Percentiles rank a stretch among this genome's conserved stretches.
Evolutionary conservation across 257 asterid genomes (phyloP).

Genomic region (Gynochthodes officinalis): DNA sequence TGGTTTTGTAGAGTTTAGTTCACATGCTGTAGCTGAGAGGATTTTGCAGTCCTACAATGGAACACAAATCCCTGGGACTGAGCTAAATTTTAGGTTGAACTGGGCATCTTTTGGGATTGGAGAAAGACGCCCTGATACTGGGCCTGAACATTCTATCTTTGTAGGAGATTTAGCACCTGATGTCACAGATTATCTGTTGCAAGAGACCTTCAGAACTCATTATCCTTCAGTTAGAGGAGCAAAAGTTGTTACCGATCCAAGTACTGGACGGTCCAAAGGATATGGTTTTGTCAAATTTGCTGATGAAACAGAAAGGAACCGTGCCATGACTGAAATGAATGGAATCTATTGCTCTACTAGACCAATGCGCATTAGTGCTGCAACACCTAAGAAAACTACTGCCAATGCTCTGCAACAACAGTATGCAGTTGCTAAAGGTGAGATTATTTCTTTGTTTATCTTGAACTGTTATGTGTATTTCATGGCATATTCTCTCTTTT

Average conservation of each 20-base stretch:
- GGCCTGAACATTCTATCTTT: conserved; percentile 94
- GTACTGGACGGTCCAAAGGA: conserved; percentile 95
- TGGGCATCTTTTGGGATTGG: conserved; percentile 99
- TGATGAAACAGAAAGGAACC: conserved; percentile 84
- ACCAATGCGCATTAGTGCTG: conserved; percentile 99
- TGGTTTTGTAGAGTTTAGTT: conserved; percentile 83
- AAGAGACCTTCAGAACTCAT: conserved; percentile 85
- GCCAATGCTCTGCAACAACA: conserved; percentile 57
- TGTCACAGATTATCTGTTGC: conserved; percentile 88
- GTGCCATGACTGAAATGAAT: conserved; percentile 97
- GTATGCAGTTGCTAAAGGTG: conserved; percentile 79
- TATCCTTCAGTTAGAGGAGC: conserved; percentile 97
- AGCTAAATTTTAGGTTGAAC: conserved; percentile 87
- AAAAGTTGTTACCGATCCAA: conserved; percentile 97
- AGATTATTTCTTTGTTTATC: background rate
- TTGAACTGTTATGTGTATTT: background rate
- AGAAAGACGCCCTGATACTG: conserved; percentile 73
- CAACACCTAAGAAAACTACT: conserved; percentile 86
- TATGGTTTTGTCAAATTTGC: conserved; percentile 98
- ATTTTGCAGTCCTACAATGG: conserved; percentile 82
- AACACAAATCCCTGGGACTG: conserved; percentile 93
- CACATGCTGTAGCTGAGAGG: conserved; percentile 84
- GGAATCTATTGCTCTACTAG: conserved; percentile 94
- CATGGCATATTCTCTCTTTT: background rate
- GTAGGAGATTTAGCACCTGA: conserved; percentile 99